A percentile compares a stretch with the other conserved stretches of the same genome.
Evolutionary conservation across 257 asterid species (phyloP).

Genomic region (Plectranthus barbatus): DNA sequence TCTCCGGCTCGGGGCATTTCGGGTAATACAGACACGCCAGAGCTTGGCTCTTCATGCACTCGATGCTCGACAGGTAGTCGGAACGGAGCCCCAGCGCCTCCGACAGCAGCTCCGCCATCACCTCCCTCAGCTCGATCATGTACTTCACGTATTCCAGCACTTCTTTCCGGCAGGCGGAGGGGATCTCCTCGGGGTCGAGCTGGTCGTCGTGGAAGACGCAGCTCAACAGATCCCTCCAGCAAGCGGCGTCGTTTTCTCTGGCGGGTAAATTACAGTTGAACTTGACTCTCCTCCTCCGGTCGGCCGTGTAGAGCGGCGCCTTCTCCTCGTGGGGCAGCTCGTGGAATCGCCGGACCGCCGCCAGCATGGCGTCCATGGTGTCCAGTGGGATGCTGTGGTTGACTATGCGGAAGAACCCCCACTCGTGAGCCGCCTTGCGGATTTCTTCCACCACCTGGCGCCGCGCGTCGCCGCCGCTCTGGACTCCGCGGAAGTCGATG

Average conservation of each 20-base stretch:
- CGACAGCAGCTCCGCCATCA: no score
- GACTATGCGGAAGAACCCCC: slow-evolving; percentile 36
- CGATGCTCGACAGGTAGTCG: slow-evolving; percentile 17
- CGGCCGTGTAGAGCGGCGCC: slow-evolving; percentile 13
- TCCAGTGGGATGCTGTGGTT: slow-evolving; percentile 25
- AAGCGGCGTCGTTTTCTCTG: slow-evolving; percentile 11
- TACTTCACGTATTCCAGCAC: slow-evolving; percentile 21
- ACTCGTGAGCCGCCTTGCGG: slow-evolving; percentile 11
- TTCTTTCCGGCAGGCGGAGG: slow-evolving; percentile 15
- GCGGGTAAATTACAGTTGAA: slow-evolving; percentile 18
- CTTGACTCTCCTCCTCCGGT: slow-evolving; percentile 12
- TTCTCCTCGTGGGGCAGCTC: slow-evolving; percentile 24
- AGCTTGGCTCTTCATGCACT: slow-evolving; percentile 34
- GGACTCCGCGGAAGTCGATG: slow-evolving; percentile 20
- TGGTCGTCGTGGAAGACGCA: slow-evolving; percentile 11
- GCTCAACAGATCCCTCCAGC: slow-evolving; percentile 30
- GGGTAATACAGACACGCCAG: slow-evolving; percentile 31
- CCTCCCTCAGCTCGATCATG: slow-evolving; percentile 25
- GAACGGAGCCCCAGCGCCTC: slow-evolving; percentile 27
- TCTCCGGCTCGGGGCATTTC: slow-evolving; percentile 24
- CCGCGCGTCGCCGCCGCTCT: not conserved
- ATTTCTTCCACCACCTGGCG: slow-evolving; percentile 21
- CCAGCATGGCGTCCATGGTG: no score
- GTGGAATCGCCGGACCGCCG: slow-evolving; percentile 30
- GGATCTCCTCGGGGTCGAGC: slow-evolving; percentile 14